Conservation (phyloP, 495 filamentous ascomycete species). For the Venustampulla echinocandica region DNA sequence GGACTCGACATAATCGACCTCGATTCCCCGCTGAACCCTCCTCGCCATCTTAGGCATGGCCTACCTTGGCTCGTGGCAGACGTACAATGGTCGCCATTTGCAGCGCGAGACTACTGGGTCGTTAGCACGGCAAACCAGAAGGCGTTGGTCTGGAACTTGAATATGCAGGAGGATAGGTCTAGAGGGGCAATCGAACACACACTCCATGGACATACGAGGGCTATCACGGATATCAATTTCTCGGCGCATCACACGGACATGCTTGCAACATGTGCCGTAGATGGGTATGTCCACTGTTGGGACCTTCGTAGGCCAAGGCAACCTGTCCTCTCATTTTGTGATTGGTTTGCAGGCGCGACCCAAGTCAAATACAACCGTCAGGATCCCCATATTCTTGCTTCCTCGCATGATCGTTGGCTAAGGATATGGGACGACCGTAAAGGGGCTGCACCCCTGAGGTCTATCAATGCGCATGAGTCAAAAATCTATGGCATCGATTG, state of each 20-base stretch:
- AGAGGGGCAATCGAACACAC: slow-evolving; percentile 72
- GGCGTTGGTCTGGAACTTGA: slow-evolving; percentile 90
- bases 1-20: slow-evolving; percentile 91
- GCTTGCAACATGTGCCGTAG: slow-evolving; percentile 83
- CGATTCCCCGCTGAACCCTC: slow-evolving; percentile 82
- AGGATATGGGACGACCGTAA: slow-evolving; percentile 88
- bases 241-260: slow-evolving; percentile 85
- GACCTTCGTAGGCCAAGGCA: slow-evolving; percentile 71
- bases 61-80: slow-evolving; percentile 96
- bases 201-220: slow-evolving; percentile 79
- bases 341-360: slow-evolving; percentile 91
- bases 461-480: slow-evolving; percentile 83
- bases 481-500: slow-evolving; percentile 97
- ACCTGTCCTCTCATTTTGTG: slow-evolving; percentile 73
- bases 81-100: slow-evolving; percentile 95
- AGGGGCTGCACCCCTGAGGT: slow-evolving; percentile 67
- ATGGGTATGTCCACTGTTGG: slow-evolving; percentile 92
- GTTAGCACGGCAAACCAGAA: slow-evolving; percentile 92
- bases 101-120: slow-evolving; percentile 83
- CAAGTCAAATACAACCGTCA: slow-evolving; percentile 95
- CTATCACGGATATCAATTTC: slow-evolving; percentile 96
- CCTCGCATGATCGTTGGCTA: slow-evolving; percentile 78
- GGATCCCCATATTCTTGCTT: slow-evolving; percentile 75
- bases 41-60: slow-evolving; percentile 75
- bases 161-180: slow-evolving; percentile 60